Evolutionary conservation across 139 green algal species (phyloP), one percentile per base, ranked within the genome.

Genomic region (Haematococcus sp.): DNA sequence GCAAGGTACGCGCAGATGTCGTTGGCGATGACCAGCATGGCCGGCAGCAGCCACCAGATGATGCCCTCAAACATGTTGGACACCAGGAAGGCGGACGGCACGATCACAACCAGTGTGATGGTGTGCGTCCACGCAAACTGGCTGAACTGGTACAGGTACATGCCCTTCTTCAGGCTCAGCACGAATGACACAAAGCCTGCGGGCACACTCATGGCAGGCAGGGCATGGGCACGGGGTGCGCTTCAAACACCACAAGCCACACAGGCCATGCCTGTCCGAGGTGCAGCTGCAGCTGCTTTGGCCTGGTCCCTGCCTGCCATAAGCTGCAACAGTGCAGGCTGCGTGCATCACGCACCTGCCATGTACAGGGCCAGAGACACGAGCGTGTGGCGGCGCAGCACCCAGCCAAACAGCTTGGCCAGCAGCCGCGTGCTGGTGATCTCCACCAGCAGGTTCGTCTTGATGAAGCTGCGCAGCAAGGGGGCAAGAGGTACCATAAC

Each of bases 61-160:
- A 99, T 83, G 31, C 96, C 96, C 32, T 74, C 31, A 55, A 80
- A 80, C 27, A 75, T 71, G 66, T 80, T 80, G 22, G 65, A 83
- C 35, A 88, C 77, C 67, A 97, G 94, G 79, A 98, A 97, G 44
- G 88, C 94, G 27, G 86, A 91, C 28, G 95, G 93, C 56, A 95
- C 70, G 59, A 98, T 93, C 9, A 97, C 70, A 9, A 94, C 84
- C 74, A 98, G 78, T 44, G 98, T 87, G 76, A 98, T 99, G 89
- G 98, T 98, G 88, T 99, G 95, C 52, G 93, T 98, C 95, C 95
- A 99, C 7, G 94, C 95, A 73, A 94, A 98, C 83, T 99, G 94
- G 61, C 86, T 85, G 87, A 99, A 99, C 80, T 98, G 96, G 81
- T 97, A 95, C 63, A 91, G 73, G 84, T 97, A 98, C 74, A 88